Percentiles rank a stretch among this genome's conserved stretches.
Evolutionary conservation across 371 early-diverging fungal species (phyloP).

Genomic region (Batrachochytrium dendrobatidis): DNA sequence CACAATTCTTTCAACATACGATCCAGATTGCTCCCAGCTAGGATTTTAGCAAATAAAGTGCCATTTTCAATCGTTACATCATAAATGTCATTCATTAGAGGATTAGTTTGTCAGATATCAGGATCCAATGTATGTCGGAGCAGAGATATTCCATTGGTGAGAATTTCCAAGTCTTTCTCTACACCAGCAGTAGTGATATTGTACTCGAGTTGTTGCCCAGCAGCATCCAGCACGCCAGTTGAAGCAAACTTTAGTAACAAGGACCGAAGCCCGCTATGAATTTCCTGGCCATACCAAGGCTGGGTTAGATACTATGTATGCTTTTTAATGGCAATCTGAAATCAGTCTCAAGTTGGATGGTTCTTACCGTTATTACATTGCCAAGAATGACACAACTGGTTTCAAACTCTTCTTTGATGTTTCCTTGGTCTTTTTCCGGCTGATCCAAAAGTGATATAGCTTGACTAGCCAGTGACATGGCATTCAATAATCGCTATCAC

Average conservation of each 20-base stretch:
- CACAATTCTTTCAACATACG: slow-evolving; percentile 55
- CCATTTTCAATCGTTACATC: too few relatives aligned
- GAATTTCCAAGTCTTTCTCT: slow-evolving; percentile 4
- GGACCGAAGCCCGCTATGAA: background rate
- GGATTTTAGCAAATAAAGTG: too few relatives aligned
- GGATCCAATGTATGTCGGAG: background rate
- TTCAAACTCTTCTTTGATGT: background rate
- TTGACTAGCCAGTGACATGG: background rate
- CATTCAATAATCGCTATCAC: background rate
- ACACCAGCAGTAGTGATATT: slow-evolving; percentile 3
- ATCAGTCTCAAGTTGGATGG: background rate
- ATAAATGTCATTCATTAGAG: too few relatives aligned
- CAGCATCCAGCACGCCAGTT: slow-evolving; percentile 5
- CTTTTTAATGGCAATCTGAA: background rate
- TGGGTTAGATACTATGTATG: background rate
- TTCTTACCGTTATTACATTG: slow-evolving; percentile 1
- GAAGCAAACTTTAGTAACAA: background rate
- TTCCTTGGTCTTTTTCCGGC: background rate
- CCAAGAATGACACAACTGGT: background rate
- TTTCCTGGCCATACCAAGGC: background rate
- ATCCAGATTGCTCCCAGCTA: too few relatives aligned
- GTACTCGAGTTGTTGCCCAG: slow-evolving; percentile 5
- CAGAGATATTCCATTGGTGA: slow-evolving; percentile 3
- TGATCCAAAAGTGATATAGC: background rate
- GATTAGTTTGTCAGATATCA: too few relatives aligned